phyloP scores from a whole-genome alignment of 352 stramenopile species.

The Albugo laibachii region DNA sequence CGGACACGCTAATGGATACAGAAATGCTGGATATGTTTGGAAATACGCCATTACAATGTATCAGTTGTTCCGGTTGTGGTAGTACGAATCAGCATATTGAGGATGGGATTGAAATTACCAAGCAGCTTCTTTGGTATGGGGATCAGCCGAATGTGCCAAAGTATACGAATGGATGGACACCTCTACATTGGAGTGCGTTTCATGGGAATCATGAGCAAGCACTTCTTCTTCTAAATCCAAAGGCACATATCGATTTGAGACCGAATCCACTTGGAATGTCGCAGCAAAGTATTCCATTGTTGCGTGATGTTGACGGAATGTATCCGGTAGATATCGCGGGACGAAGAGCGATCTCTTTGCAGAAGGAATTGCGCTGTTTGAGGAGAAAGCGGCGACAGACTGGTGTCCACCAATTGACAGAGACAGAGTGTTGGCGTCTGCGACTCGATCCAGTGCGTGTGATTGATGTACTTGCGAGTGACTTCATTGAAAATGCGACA shows the following conservation, averaged over 20 bases:
- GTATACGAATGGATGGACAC: conserved; percentile 42
- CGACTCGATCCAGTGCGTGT: conserved; percentile 34
- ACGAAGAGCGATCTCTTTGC: conserved; percentile 11
- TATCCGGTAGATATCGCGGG: conserved; percentile 48
- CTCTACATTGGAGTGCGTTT: conserved; percentile 56
- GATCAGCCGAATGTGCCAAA: conserved; percentile 57
- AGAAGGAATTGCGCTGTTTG: conserved; percentile 12
- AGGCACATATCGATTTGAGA: not conserved
- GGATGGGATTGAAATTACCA: conserved; percentile 38
- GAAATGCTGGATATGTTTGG: conserved; percentile 40
- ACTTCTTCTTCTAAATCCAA: conserved; percentile 22
- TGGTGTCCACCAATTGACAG: not conserved
- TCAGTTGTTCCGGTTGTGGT: conserved; percentile 60
- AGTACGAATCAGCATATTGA: conserved; percentile 32
- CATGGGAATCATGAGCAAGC: conserved; percentile 50
- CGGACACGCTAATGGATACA: conserved; percentile 26
- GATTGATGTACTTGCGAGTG: conserved; percentile 21
- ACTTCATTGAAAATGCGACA: conserved; percentile 26
- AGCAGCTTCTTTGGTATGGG: conserved; percentile 29
- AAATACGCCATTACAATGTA: conserved; percentile 55
- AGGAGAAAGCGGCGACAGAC: conserved; percentile 15
- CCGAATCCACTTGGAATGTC: conserved; percentile 10
- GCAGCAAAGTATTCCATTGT: conserved; percentile 32
- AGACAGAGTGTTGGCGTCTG: conserved; percentile 31
- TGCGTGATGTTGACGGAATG: conserved; percentile 28